These are phyloP conservation scores for Talaromyces albobiverticillius DNA, from an alignment of 2,329 filamentous ascomycete species.

Conservation along the genomic window DNA sequence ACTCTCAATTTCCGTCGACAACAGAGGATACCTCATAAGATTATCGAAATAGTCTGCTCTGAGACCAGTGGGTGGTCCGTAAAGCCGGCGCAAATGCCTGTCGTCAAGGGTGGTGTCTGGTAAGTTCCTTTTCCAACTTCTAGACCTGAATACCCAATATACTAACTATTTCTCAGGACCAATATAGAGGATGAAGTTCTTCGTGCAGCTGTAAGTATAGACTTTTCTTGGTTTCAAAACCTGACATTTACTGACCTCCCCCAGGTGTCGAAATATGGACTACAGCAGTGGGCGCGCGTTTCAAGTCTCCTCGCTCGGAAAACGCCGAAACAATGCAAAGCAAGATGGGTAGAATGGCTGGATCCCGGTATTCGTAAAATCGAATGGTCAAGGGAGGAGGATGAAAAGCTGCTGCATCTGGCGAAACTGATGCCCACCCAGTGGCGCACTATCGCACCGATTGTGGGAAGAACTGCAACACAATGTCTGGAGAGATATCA, in stretches of 20 bases:
- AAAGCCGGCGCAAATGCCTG: conserved; percentile 53
- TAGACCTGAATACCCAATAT: not conserved
- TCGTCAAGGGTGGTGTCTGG: conserved; percentile 66
- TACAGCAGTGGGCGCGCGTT: conserved; percentile 98
- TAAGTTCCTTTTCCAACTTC: conserved; percentile 23
- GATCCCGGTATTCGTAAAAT: conserved; percentile 98
- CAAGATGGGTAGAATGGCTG: conserved; percentile 96
- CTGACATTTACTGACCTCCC: conserved; percentile 9
- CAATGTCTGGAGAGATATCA: conserved; percentile 97
- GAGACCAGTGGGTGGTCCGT: not conserved
- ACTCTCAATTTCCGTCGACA: not conserved
- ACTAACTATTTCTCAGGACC: conserved; percentile 44
- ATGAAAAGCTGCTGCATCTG: conserved; percentile 93
- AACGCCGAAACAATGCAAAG: conserved; percentile 98
- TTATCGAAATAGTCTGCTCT: not conserved
- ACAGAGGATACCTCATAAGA: not conserved
- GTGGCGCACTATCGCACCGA: conserved; percentile 97
- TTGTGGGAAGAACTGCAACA: conserved; percentile 92
- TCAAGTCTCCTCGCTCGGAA: conserved; percentile 96
- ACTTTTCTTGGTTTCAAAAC: not conserved
- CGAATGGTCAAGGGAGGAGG: conserved; percentile 98
- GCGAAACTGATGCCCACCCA: conserved; percentile 99
- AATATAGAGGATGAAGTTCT: conserved; percentile 90
- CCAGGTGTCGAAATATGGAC: conserved; percentile 79
- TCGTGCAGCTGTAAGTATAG: conserved; percentile 67